Percentiles rank a stretch among this genome's conserved stretches.
phyloP scores from a whole-genome alignment of 1,284 basidiomycete species.

The Apiotrichum gracile region DNA sequence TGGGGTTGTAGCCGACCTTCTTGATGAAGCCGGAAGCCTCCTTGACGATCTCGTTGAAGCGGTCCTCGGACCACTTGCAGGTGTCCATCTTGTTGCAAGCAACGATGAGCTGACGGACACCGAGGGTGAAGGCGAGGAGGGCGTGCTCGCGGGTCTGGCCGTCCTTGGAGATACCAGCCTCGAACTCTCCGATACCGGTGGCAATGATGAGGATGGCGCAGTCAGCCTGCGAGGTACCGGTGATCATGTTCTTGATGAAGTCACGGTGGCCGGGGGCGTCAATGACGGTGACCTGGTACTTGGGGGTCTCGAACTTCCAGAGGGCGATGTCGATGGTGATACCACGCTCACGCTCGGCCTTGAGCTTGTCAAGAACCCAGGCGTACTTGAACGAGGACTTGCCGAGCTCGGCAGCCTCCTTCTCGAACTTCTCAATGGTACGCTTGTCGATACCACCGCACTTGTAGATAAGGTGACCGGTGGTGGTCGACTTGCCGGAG shows the following conservation, averaged over 20 bases:
- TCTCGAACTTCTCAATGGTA: slow-evolving; percentile 99
- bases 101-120: slow-evolving; percentile 99
- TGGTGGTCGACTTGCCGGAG: slow-evolving; percentile 91
- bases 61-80: slow-evolving; percentile 89
- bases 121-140: slow-evolving; percentile 98
- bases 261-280: slow-evolving; percentile 99
- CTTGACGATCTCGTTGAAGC: slow-evolving; percentile 99
- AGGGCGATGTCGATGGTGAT: slow-evolving; percentile 99
- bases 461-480: slow-evolving; percentile 99
- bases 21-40: slow-evolving; percentile 99
- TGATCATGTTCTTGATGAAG: slow-evolving; percentile 99
- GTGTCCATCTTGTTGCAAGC: slow-evolving; percentile 71
- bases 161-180: slow-evolving; percentile 99
- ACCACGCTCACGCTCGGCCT: slow-evolving; percentile 97
- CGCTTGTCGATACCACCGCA: slow-evolving; percentile 99
- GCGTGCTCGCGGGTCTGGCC: slow-evolving; percentile 99
- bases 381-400: slow-evolving; percentile 97
- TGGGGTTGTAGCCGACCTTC: slow-evolving; percentile 99
- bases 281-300: slow-evolving; percentile 70
- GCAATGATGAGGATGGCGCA: slow-evolving; percentile 99
- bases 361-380: slow-evolving; percentile 99
- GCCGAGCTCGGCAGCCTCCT: slow-evolving; percentile 99
- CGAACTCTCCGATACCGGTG: slow-evolving; percentile 98
- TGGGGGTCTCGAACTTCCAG: slow-evolving; percentile 99
- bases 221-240: slow-evolving; percentile 99